Base-by-base conservation (phyloP, 768 basidiomycete species). In the Porphyrellus cyaneotinctus region DNA sequence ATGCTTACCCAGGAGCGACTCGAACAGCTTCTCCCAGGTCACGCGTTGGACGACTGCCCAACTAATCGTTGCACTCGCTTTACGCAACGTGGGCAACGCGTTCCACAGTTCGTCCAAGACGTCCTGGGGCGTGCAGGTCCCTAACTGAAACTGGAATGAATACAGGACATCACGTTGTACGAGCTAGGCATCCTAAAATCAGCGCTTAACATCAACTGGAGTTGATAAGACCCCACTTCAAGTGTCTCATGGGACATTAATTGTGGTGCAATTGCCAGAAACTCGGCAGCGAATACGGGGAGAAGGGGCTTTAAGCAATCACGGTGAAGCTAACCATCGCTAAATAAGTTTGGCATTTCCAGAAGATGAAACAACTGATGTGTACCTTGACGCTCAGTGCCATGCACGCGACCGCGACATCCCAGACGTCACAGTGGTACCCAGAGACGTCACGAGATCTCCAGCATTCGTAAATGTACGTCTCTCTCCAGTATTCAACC, bases 341-440 rank as follows among this genome's bases (percentile, higher is more conserved):
- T 53, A 47, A 35, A 6, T 22, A 32, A n/a, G n/a, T n/a, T n/a
- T n/a, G n/a, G n/a, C n/a, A 7, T 9, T 18, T 31, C 35, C 20
- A 28, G 6, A 32, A 49, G 23, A 24, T n/a, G 9, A 36, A n/a
- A 1, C 32, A 49, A 37, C 46, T 24, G 11, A 23, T 33, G 15
- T 39, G 8, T 53, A 82, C 84, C 76, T 88, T 88, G 47, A 84
- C 76, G 55, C 81, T 78, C 31, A 85, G 62, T 4, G 82, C 77
- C 22, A 87, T 65, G 65, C 78, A 84, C 13, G 75, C 83, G 9
- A 86, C 63, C 0, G 79, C 82, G 7, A 79, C 64, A 58, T 84
- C 78, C 85, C 84, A 86, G 8, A 71, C 67, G n/a, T 76, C 62
- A 9, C 75, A 67, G 35, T 71, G 56, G 23, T 55, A 39, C 6